Conservation (phyloP, 2,329 filamentous ascomycete genomes). For the Sporothrix pallida region DNA sequence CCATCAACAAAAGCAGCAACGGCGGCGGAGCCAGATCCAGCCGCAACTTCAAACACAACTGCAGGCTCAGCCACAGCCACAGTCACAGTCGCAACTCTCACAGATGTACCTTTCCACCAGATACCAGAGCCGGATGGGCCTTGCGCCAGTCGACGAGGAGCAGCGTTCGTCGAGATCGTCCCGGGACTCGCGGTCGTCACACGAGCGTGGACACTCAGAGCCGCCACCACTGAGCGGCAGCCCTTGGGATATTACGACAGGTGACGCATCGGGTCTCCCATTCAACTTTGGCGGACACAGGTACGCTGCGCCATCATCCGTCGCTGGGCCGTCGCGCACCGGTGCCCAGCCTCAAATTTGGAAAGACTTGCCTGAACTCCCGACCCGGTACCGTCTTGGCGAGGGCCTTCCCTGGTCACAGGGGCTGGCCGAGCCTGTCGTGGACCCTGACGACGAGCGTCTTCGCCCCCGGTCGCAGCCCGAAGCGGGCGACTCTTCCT, state of each 20-base stretch:
- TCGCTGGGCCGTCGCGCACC: neutral
- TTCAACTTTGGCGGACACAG: neutral
- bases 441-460: conserved; percentile 42
- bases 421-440: conserved; percentile 43
- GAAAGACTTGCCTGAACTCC: conserved; percentile 53
- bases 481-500: conserved; percentile 17
- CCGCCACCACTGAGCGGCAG: conserved; percentile 56
- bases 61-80: conserved; percentile 3
- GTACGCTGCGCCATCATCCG: neutral
- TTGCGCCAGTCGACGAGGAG: conserved; percentile 35
- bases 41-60: conserved; percentile 18
- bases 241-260: conserved; percentile 51
- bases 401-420: conserved; percentile 57
- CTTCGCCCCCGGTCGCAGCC: conserved; percentile 22
- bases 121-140: neutral
- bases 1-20: conserved; percentile 19
- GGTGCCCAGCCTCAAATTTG: conserved; percentile 39
- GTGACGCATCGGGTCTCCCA: conserved; percentile 24
- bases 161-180: conserved; percentile 38
- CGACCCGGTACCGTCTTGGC: conserved; percentile 51
- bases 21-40: conserved; percentile 28
- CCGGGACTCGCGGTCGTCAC: conserved; percentile 43
- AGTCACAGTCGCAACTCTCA: conserved; percentile 11
- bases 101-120: neutral
- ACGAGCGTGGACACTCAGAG: conserved; percentile 56